Evolutionary conservation across 495 filamentous ascomycete species (phyloP).

Genomic region (Sabuloglossum arenarium): DNA sequence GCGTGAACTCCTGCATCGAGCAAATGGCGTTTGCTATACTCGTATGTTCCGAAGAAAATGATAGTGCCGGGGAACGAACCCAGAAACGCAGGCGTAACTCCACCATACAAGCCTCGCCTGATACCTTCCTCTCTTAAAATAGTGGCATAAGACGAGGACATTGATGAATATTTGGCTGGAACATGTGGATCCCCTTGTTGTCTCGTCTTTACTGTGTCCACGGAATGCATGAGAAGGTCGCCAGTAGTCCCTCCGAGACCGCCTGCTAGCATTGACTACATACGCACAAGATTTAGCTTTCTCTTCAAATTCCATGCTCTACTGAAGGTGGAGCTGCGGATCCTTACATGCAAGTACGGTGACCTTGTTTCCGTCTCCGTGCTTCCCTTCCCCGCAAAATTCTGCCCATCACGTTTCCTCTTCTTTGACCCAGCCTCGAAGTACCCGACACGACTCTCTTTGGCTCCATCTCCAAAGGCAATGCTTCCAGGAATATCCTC

Average conservation of each 20-base stretch:
- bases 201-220: conserved; percentile 97
- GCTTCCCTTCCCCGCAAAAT: conserved; percentile 14
- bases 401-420: not conserved
- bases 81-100: conserved; percentile 69
- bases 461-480: not conserved
- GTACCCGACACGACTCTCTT: not conserved
- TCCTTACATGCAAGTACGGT: conserved; percentile 44
- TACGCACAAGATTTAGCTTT: not conserved
- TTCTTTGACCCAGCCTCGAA: not conserved
- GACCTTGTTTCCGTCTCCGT: conserved; percentile 30
- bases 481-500: not conserved
- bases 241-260: conserved; percentile 78
- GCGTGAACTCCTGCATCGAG: conserved; percentile 61
- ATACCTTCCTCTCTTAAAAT: conserved; percentile 89
- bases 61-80: conserved; percentile 90
- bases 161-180: conserved; percentile 76
- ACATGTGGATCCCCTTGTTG: conserved; percentile 90
- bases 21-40: conserved; percentile 81
- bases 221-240: conserved; percentile 95
- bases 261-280: conserved; percentile 81
- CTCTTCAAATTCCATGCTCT: not conserved
- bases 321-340: conserved; percentile 11
- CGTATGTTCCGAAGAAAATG: conserved; percentile 90
- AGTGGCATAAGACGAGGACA: conserved; percentile 71
- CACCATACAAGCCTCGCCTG: conserved; percentile 73